Evolutionary conservation across 2,329 filamentous ascomycete species (phyloP).

Genomic region (Claviceps pazoutovae): DNA sequence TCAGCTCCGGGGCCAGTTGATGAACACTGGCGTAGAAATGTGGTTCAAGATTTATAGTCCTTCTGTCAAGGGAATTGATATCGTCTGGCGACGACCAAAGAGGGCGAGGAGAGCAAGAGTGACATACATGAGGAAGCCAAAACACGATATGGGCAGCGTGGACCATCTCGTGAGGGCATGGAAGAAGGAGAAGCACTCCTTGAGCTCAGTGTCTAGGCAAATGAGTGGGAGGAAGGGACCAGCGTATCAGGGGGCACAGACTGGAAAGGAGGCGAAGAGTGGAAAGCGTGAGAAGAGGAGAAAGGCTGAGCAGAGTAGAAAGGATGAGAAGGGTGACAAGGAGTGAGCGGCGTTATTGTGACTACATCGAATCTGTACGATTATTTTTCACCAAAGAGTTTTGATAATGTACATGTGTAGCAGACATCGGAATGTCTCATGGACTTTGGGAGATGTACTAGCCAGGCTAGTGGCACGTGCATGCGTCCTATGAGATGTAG

Average conservation of each 20-base stretch:
- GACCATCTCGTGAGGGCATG: constrained; percentile 56
- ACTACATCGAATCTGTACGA: constrained; percentile 15
- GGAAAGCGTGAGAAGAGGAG: too few species aligned
- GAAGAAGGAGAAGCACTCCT: constrained; percentile 31
- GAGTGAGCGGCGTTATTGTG: not conserved
- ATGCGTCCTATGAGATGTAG: not conserved
- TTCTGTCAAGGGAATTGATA: constrained; percentile 78
- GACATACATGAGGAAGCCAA: constrained; percentile 80
- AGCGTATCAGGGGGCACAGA: too few species aligned
- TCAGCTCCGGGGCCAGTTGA: constrained; percentile 72
- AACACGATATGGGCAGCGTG: constrained; percentile 77
- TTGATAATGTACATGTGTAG: not conserved
- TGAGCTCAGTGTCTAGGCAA: constrained; percentile 22
- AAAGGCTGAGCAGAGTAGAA: too few species aligned
- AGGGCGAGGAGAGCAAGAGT: constrained; percentile 74
- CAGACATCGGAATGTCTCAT: not conserved
- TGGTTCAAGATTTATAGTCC: constrained; percentile 94
- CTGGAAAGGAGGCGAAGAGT: too few species aligned
- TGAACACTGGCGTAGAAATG: constrained; percentile 84
- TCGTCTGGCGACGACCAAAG: constrained; percentile 77
- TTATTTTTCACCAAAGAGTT: constrained; percentile 10
- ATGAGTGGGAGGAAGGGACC: constrained; percentile 6
- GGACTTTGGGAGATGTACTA: not conserved
- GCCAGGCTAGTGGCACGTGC: not conserved
- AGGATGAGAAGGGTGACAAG: constrained; percentile 10